Base-by-base conservation (phyloP, 2,329 filamentous ascomycete species). In the Paracorniculantispora psalliotae region DNA sequence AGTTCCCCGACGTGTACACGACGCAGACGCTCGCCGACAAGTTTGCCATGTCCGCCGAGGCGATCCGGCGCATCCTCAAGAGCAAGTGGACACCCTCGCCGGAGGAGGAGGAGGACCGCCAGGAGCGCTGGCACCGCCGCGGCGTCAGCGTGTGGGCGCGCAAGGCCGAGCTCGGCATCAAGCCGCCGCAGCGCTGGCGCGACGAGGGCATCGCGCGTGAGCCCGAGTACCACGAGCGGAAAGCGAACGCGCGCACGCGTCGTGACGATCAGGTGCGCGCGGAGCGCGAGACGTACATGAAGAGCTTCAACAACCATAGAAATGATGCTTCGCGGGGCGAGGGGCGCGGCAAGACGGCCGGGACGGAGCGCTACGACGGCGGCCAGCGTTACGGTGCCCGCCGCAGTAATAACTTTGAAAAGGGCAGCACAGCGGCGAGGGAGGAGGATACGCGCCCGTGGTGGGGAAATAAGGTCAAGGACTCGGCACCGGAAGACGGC, bases 11-110 rank as follows among this genome's bases (percentile, higher is more conserved):
- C 2, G 80, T 82, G 59, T 97, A 92, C 75, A 89, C 88, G 4
- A 96, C 89, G 0, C 73, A 81, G 17, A 81, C 85, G 35, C 84
- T 97, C 15, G 85, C 93, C 0, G 69, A 85, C 1, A 85, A 91
- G 65, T 99, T 97, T 73, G 81, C 92, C 71, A 80, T 97, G n/a
- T 92, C 91, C 0, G 80, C 90, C 2, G 94, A 99, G 71, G 90
- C 87, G 1, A 90, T 97, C 61, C 86, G 92, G 12, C 84, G 94
- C 37, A 96, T 99, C 55, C 76, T 99, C 62, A 91, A 84, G 76
- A 85, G 83, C 71, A 92, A 90, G 61, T 94, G 90, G 87, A 74
- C 75, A 66, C 86, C 90, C 3, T 77, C 70, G 8, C 78, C 80
- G 26, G 79, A 85, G 56, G 81, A 87, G 67, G 82, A 86, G 61